Evolutionary conservation across 2,329 filamentous ascomycete genomes (phyloP).

Genomic region (Cyphellophora attinorum): DNA sequence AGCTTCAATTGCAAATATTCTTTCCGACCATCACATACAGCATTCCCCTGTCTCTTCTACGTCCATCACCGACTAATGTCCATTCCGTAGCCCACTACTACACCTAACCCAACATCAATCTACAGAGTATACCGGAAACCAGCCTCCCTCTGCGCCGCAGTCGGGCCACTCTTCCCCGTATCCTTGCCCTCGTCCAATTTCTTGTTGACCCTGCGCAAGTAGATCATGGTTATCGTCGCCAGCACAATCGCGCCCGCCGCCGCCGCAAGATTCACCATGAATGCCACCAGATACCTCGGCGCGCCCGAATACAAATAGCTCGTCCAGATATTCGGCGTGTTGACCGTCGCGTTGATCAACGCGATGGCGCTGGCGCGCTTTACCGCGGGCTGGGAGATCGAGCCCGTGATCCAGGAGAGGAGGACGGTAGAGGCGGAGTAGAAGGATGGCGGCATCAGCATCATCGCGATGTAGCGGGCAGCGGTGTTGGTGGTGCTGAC

Average conservation of each 20-base stretch:
- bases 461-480: slow-evolving; percentile 60
- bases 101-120: no score
- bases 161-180: slow-evolving; percentile 16
- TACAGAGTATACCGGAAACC: slow-evolving; percentile 16
- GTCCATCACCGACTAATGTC: no score
- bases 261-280: slow-evolving; percentile 17
- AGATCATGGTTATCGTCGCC: slow-evolving; percentile 14
- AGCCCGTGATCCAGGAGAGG: slow-evolving; percentile 62
- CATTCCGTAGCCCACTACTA: no score
- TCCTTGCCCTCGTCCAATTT: slow-evolving; percentile 17
- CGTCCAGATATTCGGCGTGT: slow-evolving; percentile 29
- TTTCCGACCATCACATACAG: no score
- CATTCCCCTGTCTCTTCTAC: no score
- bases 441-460: slow-evolving; percentile 40
- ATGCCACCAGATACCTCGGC: slow-evolving; percentile 18
- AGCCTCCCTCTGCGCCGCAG: slow-evolving; percentile 12
- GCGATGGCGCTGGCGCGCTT: slow-evolving; percentile 65
- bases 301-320: slow-evolving; percentile 17
- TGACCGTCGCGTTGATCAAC: slow-evolving; percentile 65
- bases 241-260: slow-evolving; percentile 16
- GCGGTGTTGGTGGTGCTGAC: slow-evolving; percentile 51
- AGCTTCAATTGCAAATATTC: no score
- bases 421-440: slow-evolving; percentile 50
- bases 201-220: slow-evolving; percentile 17
- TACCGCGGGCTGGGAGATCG: slow-evolving; percentile 63